A percentile compares a stretch with the other conserved stretches of the same genome.
Evolutionary conservation across 148 eudicot species (phyloP).

Genomic region (Nyssa sinensis): DNA sequence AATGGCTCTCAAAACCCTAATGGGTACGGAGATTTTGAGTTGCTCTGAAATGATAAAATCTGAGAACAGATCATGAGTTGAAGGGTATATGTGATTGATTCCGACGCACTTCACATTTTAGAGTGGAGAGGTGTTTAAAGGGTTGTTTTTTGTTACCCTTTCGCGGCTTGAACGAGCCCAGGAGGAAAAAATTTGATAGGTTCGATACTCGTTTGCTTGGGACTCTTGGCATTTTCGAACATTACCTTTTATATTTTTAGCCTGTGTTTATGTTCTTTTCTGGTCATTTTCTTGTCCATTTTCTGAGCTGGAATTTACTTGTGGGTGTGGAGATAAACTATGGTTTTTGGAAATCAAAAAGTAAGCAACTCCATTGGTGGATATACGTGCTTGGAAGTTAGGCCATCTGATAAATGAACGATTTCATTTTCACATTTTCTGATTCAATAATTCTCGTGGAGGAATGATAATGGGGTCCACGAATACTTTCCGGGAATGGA

Average conservation of each 20-base stretch:
- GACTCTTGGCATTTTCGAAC: neutral
- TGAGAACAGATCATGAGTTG: constrained; percentile 1
- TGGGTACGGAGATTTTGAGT: neutral
- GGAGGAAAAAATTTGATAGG: neutral
- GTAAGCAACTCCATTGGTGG: too few species aligned
- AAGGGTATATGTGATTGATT: neutral
- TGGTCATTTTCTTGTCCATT: neutral
- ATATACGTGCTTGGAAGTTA: too few species aligned
- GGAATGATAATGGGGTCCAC: too few species aligned
- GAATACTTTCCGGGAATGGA: too few species aligned
- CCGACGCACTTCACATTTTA: neutral
- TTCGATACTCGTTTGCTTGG: neutral
- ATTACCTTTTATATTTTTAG: neutral
- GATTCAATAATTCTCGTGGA: too few species aligned
- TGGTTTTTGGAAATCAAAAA: too few species aligned
- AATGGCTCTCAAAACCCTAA: neutral
- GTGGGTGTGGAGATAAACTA: too few species aligned
- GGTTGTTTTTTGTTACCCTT: neutral
- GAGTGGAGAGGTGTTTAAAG: neutral
- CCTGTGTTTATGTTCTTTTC: neutral
- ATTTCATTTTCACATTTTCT: too few species aligned
- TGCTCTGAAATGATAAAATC: neutral
- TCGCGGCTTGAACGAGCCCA: neutral
- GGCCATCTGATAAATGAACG: too few species aligned
- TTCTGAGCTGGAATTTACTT: neutral